These are phyloP conservation scores for Aspergillus incahuasiensis DNA, from an alignment of 495 filamentous ascomycete species.

Conservation along the genomic window DNA sequence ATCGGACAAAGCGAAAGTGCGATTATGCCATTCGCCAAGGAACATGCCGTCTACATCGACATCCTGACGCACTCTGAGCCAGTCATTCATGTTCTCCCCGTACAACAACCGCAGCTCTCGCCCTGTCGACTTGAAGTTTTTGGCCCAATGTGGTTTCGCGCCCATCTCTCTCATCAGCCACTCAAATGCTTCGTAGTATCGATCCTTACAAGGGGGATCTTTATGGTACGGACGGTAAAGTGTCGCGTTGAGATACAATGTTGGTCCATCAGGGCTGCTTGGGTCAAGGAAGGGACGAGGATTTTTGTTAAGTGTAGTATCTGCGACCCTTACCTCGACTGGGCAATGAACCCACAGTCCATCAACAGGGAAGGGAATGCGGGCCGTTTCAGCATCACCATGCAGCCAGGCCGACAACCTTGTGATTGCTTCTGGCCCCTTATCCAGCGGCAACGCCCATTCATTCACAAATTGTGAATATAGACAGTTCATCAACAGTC, in stretches of 20 bases:
- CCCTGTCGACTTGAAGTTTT: constrained; percentile 69
- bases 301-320: constrained; percentile 54
- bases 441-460: constrained; percentile 87
- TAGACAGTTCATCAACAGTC: constrained; percentile 90
- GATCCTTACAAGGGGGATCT: constrained; percentile 69
- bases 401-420: constrained; percentile 85
- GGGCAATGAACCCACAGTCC: constrained; percentile 88
- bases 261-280: constrained; percentile 60
- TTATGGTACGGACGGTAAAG: constrained; percentile 84
- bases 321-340: constrained; percentile 83
- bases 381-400: constrained; percentile 47
- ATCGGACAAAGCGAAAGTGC: constrained; percentile 53
- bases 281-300: constrained; percentile 78
- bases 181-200: constrained; percentile 94
- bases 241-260: constrained; percentile 92
- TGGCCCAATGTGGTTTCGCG: constrained; percentile 94
- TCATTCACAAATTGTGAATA: constrained; percentile 97
- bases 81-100: constrained; percentile 54
- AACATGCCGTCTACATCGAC: constrained; percentile 92
- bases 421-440: constrained; percentile 81
- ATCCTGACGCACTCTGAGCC: constrained; percentile 61
- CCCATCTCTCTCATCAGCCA: constrained; percentile 90
- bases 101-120: constrained; percentile 46
- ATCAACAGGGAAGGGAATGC: constrained; percentile 74
- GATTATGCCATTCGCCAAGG: constrained; percentile 81